Conservation (phyloP, 306 rosid species). For the Gillenia trifoliata region DNA sequence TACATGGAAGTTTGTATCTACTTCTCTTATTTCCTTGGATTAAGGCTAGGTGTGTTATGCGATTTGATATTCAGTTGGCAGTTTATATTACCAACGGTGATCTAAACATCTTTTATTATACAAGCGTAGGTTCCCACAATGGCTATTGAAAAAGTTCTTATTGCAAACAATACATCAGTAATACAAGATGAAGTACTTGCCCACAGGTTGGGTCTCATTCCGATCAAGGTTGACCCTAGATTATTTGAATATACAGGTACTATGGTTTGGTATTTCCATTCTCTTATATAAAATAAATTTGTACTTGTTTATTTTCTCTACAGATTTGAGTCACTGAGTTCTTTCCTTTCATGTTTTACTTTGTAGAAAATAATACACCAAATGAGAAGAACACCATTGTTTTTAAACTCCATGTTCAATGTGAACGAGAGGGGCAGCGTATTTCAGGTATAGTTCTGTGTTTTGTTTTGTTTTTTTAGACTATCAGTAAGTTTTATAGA, state of each 20-base stretch:
- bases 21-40: not conserved
- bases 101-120: not conserved
- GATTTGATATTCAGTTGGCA: not conserved
- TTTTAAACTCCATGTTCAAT: slow-evolving; percentile 64
- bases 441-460: slow-evolving; percentile 42
- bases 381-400: slow-evolving; percentile 88
- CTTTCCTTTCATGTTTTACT: not conserved
- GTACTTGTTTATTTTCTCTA: not conserved
- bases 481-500: not conserved
- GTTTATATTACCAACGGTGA: not conserved
- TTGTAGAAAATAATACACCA: slow-evolving; percentile 50
- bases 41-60: not conserved
- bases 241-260: slow-evolving; percentile 84
- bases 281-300: not conserved
- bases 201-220: slow-evolving; percentile 94
- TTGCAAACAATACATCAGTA: slow-evolving; percentile 79
- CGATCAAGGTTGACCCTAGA: slow-evolving; percentile 80
- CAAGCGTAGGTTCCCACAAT: slow-evolving; percentile 80
- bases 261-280: slow-evolving; percentile 6
- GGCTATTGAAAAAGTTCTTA: slow-evolving; percentile 92
- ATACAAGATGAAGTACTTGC: slow-evolving; percentile 94
- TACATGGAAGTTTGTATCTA: not conserved
- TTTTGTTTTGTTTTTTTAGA: not conserved
- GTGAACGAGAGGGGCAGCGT: slow-evolving; percentile 43
- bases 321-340: slow-evolving; percentile 1